Evolutionary conservation across 2,329 filamentous ascomycete genomes (phyloP).

Genomic region (Alternaria viburni): DNA sequence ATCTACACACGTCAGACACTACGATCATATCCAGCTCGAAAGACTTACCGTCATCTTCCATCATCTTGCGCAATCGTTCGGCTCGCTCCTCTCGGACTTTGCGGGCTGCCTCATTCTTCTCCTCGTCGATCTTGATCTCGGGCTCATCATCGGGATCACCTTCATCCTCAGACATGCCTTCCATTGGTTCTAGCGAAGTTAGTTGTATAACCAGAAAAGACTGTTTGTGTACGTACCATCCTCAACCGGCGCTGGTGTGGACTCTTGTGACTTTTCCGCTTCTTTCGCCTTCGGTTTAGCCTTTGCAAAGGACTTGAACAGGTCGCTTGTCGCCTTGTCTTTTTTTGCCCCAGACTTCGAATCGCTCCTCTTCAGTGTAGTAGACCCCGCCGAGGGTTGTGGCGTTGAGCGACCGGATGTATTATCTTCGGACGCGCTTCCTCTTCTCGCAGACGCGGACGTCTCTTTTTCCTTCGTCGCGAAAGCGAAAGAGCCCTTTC

Average conservation of each 20-base stretch:
- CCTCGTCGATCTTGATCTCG: slow-evolving; percentile 38
- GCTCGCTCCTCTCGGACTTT: slow-evolving; percentile 66
- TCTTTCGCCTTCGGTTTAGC: slow-evolving; percentile 62
- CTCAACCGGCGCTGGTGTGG: slow-evolving; percentile 52
- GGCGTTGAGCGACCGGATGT: slow-evolving; percentile 44
- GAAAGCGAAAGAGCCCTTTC: slow-evolving; percentile 24
- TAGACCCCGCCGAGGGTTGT: slow-evolving; percentile 28
- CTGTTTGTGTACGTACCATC: slow-evolving; percentile 52
- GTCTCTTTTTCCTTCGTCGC: slow-evolving; percentile 31
- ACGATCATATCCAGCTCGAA: neutral
- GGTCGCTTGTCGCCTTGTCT: slow-evolving; percentile 61
- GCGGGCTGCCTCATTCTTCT: slow-evolving; percentile 43
- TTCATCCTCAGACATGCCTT: slow-evolving; percentile 59
- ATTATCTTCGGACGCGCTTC: slow-evolving; percentile 42
- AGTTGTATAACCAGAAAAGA: slow-evolving; percentile 16
- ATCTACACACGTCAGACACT: slow-evolving; percentile 46
- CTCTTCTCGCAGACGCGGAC: slow-evolving; percentile 22
- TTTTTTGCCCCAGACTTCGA: slow-evolving; percentile 61
- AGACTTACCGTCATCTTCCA: slow-evolving; percentile 68
- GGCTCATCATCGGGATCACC: slow-evolving; percentile 40
- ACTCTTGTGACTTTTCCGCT: slow-evolving; percentile 50
- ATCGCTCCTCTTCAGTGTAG: slow-evolving; percentile 41
- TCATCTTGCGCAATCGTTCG: slow-evolving; percentile 73
- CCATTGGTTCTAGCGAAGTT: slow-evolving; percentile 54
- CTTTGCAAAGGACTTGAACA: slow-evolving; percentile 83